Evolutionary conservation across 805 yeast species (phyloP).

Genomic region (Candida maesae): DNA sequence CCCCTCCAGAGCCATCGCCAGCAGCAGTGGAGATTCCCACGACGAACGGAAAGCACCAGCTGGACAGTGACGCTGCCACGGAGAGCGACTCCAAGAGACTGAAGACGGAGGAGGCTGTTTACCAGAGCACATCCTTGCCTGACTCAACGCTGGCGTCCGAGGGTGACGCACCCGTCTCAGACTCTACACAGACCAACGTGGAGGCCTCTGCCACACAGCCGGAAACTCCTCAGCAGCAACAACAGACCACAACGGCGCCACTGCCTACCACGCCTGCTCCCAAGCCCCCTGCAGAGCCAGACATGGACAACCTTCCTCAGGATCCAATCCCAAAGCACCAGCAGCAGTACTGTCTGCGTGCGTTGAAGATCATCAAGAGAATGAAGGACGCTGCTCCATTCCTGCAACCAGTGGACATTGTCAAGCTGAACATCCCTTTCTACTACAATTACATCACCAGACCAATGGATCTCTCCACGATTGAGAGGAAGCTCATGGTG

Average conservation of each 20-base stretch:
- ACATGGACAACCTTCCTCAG: slow-evolving; percentile 61
- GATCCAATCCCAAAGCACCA: slow-evolving; percentile 81
- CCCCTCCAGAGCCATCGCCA: slow-evolving; percentile 14
- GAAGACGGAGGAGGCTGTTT: slow-evolving; percentile 3
- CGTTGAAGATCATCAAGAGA: slow-evolving; percentile 82
- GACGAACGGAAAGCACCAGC: slow-evolving; percentile 11
- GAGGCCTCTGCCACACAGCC: no score
- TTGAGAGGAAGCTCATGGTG: slow-evolving; percentile 70
- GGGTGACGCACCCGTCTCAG: not conserved
- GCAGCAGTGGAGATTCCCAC: slow-evolving; percentile 5
- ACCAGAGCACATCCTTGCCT: no score
- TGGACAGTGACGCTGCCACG: slow-evolving; percentile 4
- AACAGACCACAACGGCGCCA: slow-evolving; percentile 5
- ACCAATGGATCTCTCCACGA: slow-evolving; percentile 93
- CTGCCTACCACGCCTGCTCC: slow-evolving; percentile 57
- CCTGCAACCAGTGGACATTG: slow-evolving; percentile 82
- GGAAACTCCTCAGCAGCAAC: no score
- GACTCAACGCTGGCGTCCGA: not conserved
- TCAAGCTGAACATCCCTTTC: slow-evolving; percentile 84
- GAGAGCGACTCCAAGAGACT: slow-evolving; percentile 10
- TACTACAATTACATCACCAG: slow-evolving; percentile 77
- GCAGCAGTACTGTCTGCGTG: slow-evolving; percentile 68
- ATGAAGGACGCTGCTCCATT: slow-evolving; percentile 92
- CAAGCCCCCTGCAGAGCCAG: slow-evolving; percentile 69
- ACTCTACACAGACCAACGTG: no score